Evolutionary conservation across 768 basidiomycete genomes (phyloP).

Genomic region (Suillus luteus): DNA sequence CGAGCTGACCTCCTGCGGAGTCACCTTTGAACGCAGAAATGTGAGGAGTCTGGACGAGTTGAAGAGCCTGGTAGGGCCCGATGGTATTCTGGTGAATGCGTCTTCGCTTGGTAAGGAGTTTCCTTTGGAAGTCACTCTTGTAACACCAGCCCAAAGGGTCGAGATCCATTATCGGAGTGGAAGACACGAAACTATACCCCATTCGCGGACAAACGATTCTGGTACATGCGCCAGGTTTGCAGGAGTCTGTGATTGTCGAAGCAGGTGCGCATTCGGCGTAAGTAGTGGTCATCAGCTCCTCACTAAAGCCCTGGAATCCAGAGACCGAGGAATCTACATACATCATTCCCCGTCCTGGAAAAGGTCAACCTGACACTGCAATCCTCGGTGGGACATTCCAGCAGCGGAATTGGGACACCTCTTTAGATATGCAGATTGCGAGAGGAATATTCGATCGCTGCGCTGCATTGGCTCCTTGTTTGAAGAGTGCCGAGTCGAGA

Average conservation of each 20-base stretch:
- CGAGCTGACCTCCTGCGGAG: conserved; percentile 40
- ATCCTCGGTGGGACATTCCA: conserved; percentile 63
- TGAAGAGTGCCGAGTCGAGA: conserved; percentile 38
- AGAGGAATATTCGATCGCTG: conserved; percentile 49
- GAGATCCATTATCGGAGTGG: conserved; percentile 74
- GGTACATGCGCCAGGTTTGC: conserved; percentile 65
- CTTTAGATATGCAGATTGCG: conserved; percentile 43
- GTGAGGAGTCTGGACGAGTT: conserved; percentile 50
- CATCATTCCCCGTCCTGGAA: conserved; percentile 62
- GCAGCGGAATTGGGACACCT: conserved; percentile 50
- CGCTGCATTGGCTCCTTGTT: conserved; percentile 39
- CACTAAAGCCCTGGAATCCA: conserved; percentile 8
- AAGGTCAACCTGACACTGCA: conserved; percentile 41
- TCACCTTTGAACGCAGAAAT: conserved; percentile 44
- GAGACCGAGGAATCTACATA: conserved; percentile 44
- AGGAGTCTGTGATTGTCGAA: conserved; percentile 33
- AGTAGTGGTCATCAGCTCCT: neutral
- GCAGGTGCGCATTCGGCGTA: conserved; percentile 23
- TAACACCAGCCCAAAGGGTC: conserved; percentile 46
- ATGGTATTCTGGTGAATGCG: conserved; percentile 56
- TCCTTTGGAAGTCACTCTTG: conserved; percentile 1
- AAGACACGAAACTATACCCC: conserved; percentile 74
- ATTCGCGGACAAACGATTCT: conserved; percentile 85
- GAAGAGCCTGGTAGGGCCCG: conserved; percentile 37
- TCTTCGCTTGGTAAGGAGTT: conserved; percentile 48